Base-by-base conservation (phyloP, 768 basidiomycete genomes). In the Phanerochaete carnosa region DNA sequence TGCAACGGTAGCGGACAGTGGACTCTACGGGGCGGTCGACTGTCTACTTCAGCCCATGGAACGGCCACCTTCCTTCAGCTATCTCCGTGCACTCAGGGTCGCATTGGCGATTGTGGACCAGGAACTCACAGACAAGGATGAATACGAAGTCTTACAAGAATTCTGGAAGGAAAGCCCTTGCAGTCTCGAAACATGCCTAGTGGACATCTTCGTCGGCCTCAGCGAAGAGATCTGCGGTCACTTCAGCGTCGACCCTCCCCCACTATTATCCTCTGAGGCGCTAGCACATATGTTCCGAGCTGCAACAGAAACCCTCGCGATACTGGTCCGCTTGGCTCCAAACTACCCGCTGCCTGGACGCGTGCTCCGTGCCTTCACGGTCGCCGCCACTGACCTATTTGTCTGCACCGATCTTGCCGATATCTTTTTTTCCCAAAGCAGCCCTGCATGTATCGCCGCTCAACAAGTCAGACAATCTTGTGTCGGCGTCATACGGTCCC, bases 1-100 rank as follows among this genome's bases (percentile, higher is more conserved):
- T 13, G 88, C 89, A 0, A 72, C 79, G 26, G 82, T 92, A n/a
- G 86, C 83, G 0, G 83, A 90, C 33, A 84, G 88, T 58, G 89
- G 90, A 1, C 67, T 90, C 2, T 66, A 78, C 0, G 83, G 83
- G 22, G 89, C 86, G 1, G 72, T 90, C 13, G 85, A 87, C 50
- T 86, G 89, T 66, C 72, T 92, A 28, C 64, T 78, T 54, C 79
- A 77, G 66, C 70, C 77, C 55, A 78, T 76, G 62, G 76, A 79
- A 32, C 77, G 78, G 16, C 85, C 87, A 16, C 32, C 84, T 55
- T 82, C 82, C 0, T 67, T 78, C 25, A 77, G 80, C 22, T 76
- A 82, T 47, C 68, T 90, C 22, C 81, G 85, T 33, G 82, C 80
- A 7, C 70, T 92, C 15, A 83, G 89, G 1, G 84, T 89, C 29